Conservation (phyloP, 192 early-diverging fungal genomes). For the Globomyces pollinis-pini region DNA sequence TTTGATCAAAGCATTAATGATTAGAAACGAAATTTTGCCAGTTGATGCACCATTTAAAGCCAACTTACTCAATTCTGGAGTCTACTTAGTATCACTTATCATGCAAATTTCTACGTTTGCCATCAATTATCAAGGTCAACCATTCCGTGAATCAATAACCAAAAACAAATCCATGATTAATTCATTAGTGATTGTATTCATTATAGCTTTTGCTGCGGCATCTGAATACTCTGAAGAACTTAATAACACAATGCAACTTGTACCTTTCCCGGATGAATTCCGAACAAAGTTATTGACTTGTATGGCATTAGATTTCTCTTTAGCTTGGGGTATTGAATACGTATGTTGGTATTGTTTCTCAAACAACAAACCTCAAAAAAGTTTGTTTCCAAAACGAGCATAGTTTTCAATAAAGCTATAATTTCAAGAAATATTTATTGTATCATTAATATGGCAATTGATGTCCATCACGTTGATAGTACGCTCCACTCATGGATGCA, state of each 20-base stretch:
- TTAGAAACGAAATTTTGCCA: conserved; percentile 71
- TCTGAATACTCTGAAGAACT: conserved; percentile 81
- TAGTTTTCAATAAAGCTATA: too few species aligned
- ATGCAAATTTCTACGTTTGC: conserved; percentile 99
- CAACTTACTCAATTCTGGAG: conserved; percentile 88
- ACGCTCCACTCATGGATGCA: conserved; percentile 6
- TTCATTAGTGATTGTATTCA: conserved; percentile 73
- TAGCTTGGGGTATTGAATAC: conserved; percentile 74
- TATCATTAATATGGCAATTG: conserved; percentile 43
- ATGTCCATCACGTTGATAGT: not conserved
- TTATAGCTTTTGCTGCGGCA: conserved; percentile 80
- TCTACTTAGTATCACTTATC: conserved; percentile 91
- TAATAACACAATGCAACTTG: conserved; percentile 85
- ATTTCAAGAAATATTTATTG: too few species aligned
- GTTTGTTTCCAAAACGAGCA: conserved; percentile 9
- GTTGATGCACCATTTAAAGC: conserved; percentile 91
- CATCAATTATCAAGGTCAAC: conserved; percentile 96
- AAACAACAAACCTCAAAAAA: conserved; percentile 75
- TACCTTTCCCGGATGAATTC: conserved; percentile 85
- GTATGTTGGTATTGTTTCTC: conserved; percentile 72
- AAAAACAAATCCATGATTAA: conserved; percentile 93
- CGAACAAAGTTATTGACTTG: conserved; percentile 67
- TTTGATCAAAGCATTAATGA: conserved; percentile 24
- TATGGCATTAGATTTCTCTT: conserved; percentile 86
- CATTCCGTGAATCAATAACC: conserved; percentile 88